phyloP scores from a whole-genome alignment of 1,284 basidiomycete genomes.

The Boletus mariae region DNA sequence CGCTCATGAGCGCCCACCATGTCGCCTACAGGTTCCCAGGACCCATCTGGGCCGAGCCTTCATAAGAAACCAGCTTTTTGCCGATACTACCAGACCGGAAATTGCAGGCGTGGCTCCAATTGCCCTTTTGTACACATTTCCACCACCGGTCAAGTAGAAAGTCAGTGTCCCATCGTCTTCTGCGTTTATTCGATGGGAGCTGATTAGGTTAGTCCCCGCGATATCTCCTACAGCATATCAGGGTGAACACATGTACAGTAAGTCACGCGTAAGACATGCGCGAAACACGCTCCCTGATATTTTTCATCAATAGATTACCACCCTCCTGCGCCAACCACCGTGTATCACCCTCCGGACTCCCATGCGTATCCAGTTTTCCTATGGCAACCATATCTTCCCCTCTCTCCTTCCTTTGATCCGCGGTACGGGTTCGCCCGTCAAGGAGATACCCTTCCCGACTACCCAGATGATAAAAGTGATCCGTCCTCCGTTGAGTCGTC shows the following conservation, averaged over 20 bases:
- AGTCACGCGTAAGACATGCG: constrained; percentile 5
- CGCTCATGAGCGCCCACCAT: constrained; percentile 8
- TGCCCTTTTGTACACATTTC: constrained; percentile 28
- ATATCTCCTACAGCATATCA: constrained; percentile 10
- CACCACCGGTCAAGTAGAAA: constrained; percentile 6
- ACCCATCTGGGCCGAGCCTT: not conserved
- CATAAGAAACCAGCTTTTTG: constrained; percentile 17
- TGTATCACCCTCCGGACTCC: constrained; percentile 17
- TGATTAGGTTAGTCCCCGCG: constrained; percentile 13
- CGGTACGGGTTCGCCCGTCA: constrained; percentile 12
- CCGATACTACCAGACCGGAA: constrained; percentile 24
- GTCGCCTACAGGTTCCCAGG: constrained; percentile 12
- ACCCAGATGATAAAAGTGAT: constrained; percentile 27
- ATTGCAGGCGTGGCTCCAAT: constrained; percentile 27
- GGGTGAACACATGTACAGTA: constrained; percentile 20
- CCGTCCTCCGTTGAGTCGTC: constrained; percentile 29
- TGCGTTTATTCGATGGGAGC: not conserved
- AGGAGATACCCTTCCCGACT: constrained; percentile 9
- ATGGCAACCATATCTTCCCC: constrained; percentile 24
- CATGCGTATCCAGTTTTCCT: constrained; percentile 20
- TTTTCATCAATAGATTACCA: constrained; percentile 18
- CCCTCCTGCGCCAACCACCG: constrained; percentile 15
- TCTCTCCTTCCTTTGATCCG: constrained; percentile 17
- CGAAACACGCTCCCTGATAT: constrained; percentile 7
- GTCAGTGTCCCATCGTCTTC: constrained; percentile 12